Base-by-base conservation (phyloP, 2,329 filamentous ascomycete species). In the Trichocomaceae sp. region DNA sequence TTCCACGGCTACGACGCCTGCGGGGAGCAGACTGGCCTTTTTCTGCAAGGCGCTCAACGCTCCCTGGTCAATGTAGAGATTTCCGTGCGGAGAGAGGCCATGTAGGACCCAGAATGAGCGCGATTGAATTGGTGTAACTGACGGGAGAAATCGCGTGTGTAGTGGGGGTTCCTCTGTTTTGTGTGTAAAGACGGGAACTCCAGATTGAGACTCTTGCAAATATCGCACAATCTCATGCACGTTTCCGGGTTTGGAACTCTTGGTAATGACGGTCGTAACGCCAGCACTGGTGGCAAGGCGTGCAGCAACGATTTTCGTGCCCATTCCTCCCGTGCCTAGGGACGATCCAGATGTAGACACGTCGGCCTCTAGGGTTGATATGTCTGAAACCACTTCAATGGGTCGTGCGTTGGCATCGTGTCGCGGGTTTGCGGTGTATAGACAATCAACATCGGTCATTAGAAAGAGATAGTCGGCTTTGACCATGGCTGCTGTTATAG, bases 381-480 rank as follows among this genome's bases (percentile, higher is more conserved):
- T 95, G 66, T 99, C 90, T 52, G 93, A 86, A 1, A 99, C 90
- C 1, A 96, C 87, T 66, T 95, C 87, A 57, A 99, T 97, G 0
- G 93, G 84, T 65, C 86, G 83, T 8, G 93, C 93, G 65, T 96
- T 87, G 0, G 90, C 84, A 64, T 95, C 79, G 1, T 83, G 85
- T 29, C 93, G 82, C 1, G 93, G 93, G 64, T 99, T 99, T 72
- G 92, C 93, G 72, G 95, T 90, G 71, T 99, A 99, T 12, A 99
- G 78, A 68, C 92, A 96, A 69, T 99, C 93, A 47, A 99, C 93
- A 67, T 99, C 93, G 1, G 93, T 99, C 93, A 99, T 97, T 60
- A 99, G 80, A 73, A 99, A 99, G 9, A 99, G 80, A 64, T 96
- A 89, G 66, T 99, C 91, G 50, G 93, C 93, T 65, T 96, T 90